These are phyloP conservation scores for Apiospora hydei DNA, from an alignment of 2,329 filamentous ascomycete genomes.

Conservation along the genomic window DNA sequence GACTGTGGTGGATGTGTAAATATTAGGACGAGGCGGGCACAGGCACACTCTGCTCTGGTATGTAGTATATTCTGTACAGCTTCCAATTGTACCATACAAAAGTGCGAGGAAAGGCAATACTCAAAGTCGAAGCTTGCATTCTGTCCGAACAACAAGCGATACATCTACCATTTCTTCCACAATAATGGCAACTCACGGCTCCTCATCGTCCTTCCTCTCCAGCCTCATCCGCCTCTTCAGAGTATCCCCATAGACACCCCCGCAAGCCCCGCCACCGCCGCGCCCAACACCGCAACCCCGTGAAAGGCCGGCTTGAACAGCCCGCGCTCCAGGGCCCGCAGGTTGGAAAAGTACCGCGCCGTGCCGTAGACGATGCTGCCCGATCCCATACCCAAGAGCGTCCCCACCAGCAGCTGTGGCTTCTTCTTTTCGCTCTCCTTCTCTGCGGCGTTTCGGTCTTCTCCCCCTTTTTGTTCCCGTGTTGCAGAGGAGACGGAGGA, in stretches of 20 bases:
- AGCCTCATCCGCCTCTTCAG: slow-evolving; percentile 33
- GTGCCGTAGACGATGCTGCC: slow-evolving; percentile 56
- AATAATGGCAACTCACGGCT: neutral
- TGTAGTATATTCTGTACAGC: slow-evolving; percentile 13
- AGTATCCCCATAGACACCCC: slow-evolving; percentile 41
- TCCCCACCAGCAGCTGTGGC: slow-evolving; percentile 47
- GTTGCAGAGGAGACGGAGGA: slow-evolving; percentile 1
- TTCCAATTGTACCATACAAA: slow-evolving; percentile 6
- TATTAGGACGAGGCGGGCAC: neutral
- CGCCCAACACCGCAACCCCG: slow-evolving; percentile 40
- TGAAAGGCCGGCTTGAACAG: slow-evolving; percentile 47
- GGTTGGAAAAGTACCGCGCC: slow-evolving; percentile 52
- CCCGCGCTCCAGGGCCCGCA: slow-evolving; percentile 51
- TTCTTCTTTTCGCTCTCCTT: slow-evolving; percentile 39
- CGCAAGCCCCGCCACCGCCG: slow-evolving; percentile 40
- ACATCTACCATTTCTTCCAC: no score
- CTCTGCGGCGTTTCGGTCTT: slow-evolving; percentile 24
- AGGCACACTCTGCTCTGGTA: slow-evolving; percentile 12
- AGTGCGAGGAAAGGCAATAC: neutral
- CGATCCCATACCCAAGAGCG: slow-evolving; percentile 52
- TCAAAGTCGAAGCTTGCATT: neutral
- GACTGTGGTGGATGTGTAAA: neutral
- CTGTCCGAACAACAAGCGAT: neutral
- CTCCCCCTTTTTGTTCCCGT: slow-evolving; percentile 29
- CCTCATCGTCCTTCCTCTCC: slow-evolving; percentile 29